These are phyloP conservation scores for Phallus indusiatus DNA, from an alignment of 768 basidiomycete species.

Conservation along the genomic window DNA sequence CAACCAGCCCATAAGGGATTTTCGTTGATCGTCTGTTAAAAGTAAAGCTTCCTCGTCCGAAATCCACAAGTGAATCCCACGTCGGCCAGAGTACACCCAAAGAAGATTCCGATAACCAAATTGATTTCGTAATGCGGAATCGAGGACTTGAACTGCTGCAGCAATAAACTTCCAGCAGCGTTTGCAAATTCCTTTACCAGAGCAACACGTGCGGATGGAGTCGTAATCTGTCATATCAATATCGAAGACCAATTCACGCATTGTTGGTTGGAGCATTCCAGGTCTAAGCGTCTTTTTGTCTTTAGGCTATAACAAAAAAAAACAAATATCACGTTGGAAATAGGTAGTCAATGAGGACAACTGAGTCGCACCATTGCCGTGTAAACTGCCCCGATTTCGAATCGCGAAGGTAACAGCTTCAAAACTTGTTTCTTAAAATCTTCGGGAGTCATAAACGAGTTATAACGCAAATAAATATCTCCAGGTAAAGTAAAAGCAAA, in stretches of 20 bases:
- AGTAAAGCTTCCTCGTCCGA: constrained; percentile 82
- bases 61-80: constrained; percentile 98
- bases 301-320: constrained; percentile 47
- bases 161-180: constrained; percentile 95
- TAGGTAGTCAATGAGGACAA: neutral
- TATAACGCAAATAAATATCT: constrained; percentile 91
- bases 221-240: constrained; percentile 99
- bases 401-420: constrained; percentile 79
- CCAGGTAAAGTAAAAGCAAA: constrained; percentile 89
- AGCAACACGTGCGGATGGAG: constrained; percentile 88
- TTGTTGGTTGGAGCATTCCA: constrained; percentile 57
- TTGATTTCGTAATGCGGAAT: constrained; percentile 69
- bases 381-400: constrained; percentile 96
- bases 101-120: constrained; percentile 86
- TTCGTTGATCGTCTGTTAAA: constrained; percentile 85
- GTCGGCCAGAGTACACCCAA: constrained; percentile 98
- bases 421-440: constrained; percentile 90
- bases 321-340: neutral
- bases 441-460: constrained; percentile 76
- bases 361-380: constrained; percentile 60
- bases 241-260: constrained; percentile 95
- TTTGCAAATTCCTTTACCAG: constrained; percentile 80
- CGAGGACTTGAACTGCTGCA: constrained; percentile 81
- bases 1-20: constrained; percentile 77
- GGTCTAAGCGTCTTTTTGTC: constrained; percentile 79